These are phyloP conservation scores for Jatropha multifida DNA, from an alignment of 441 rosid genomes.

Conservation along the genomic window DNA sequence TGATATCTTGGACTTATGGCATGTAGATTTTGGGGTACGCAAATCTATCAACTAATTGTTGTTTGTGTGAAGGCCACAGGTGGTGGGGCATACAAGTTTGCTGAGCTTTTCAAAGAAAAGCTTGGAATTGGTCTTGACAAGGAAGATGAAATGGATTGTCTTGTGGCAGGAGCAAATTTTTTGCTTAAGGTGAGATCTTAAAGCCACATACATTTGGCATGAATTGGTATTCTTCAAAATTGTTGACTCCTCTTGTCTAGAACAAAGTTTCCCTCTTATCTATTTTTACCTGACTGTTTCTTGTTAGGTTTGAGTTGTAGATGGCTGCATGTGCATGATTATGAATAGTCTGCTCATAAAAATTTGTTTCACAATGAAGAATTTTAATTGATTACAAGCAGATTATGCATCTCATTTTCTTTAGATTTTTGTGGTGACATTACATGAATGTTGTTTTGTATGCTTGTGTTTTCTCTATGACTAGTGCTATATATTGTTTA, in stretches of 20 bases:
- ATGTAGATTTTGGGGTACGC: background rate
- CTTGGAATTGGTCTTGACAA: conserved; percentile 93
- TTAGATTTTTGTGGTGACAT: background rate
- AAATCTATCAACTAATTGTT: conserved; percentile 21
- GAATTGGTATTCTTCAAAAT: background rate
- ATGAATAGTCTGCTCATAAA: background rate
- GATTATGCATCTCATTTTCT: background rate
- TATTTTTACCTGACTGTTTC: background rate
- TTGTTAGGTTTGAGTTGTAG: background rate
- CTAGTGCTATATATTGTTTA: background rate
- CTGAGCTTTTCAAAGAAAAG: conserved; percentile 91
- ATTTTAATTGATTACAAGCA: background rate
- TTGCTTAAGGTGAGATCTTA: conserved; percentile 69
- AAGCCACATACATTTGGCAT: conserved; percentile 35
- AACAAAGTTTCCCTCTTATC: background rate
- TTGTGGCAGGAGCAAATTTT: conserved; percentile 96
- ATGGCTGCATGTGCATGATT: background rate
- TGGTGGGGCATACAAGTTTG: conserved; percentile 92
- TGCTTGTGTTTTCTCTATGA: background rate
- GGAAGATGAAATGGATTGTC: conserved; percentile 99
- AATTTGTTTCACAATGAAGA: background rate
- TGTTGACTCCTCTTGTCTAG: background rate
- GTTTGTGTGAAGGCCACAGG: conserved; percentile 83
- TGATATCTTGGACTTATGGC: background rate
- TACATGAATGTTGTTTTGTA: background rate